phyloP scores from a whole-genome alignment of 495 filamentous ascomycete genomes.

The Tetracladium marchalianum region DNA sequence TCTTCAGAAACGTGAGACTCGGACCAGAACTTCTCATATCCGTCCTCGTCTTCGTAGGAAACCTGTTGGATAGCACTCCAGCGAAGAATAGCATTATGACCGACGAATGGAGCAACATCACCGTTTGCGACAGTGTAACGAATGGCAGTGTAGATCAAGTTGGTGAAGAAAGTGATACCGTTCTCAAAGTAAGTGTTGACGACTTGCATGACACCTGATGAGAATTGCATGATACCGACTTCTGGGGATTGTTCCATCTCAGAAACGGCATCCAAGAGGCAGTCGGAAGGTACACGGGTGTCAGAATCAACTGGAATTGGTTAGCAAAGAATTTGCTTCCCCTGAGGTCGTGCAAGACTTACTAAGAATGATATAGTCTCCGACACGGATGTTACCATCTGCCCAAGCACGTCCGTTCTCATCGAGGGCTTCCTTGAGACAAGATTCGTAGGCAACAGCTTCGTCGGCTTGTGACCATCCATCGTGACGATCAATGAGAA shows the following conservation, averaged over 20 bases:
- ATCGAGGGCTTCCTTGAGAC: slow-evolving; percentile 58
- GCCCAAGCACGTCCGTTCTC: slow-evolving; percentile 67
- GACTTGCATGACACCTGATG: slow-evolving; percentile 76
- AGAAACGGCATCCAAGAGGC: slow-evolving; percentile 64
- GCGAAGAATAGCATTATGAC: slow-evolving; percentile 70
- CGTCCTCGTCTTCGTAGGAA: slow-evolving; percentile 55
- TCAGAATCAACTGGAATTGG: slow-evolving; percentile 55
- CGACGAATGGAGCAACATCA: slow-evolving; percentile 72
- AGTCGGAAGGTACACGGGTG: slow-evolving; percentile 65
- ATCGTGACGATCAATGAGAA: slow-evolving; percentile 39
- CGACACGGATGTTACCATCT: slow-evolving; percentile 69
- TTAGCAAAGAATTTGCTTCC: slow-evolving; percentile 17
- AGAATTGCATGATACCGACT: slow-evolving; percentile 74
- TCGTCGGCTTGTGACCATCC: slow-evolving; percentile 64
- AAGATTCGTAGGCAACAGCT: slow-evolving; percentile 55
- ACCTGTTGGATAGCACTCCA: slow-evolving; percentile 74
- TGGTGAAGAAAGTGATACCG: slow-evolving; percentile 77
- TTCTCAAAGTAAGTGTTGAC: slow-evolving; percentile 64
- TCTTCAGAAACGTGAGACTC: slow-evolving; percentile 76
- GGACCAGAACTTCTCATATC: slow-evolving; percentile 75
- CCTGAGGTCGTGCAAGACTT: slow-evolving; percentile 9
- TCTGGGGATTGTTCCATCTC: slow-evolving; percentile 76
- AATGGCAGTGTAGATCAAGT: slow-evolving; percentile 73
- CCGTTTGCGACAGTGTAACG: slow-evolving; percentile 71
- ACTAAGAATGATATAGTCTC: slow-evolving; percentile 65